Base-by-base conservation (phyloP, 371 early-diverging fungal species). In the Lichtheimia hyalospora region DNA sequence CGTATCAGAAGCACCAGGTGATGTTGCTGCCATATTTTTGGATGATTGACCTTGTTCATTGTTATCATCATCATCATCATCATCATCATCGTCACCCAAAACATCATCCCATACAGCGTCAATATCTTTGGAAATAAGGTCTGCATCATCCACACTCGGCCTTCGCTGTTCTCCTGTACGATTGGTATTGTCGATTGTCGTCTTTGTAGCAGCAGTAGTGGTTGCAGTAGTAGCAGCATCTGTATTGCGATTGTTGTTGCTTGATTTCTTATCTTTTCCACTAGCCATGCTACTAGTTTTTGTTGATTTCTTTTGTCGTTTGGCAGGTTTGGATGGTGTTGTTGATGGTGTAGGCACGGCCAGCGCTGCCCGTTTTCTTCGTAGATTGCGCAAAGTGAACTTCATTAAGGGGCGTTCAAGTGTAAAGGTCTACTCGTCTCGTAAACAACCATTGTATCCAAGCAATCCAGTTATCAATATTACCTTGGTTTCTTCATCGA, bases 61-160 rank as follows among this genome's bases (percentile, higher is more conserved):
- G 2, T 52, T 28, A n/a, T 57, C 52, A 0, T 62, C 53, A 13
- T 61, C 61, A 21, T 61, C 61, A 15, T 61, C 61, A 49, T 53
- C 54, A 20, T 60, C 60, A 34, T 60, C 54, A 7, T 42, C 40
- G 46, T 50, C 49, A n/a, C 54, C 61, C 25, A 46, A 20, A 49
- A 61, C 52, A 23, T 61, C 41, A n/a, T 34, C 34, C 25, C 46
- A 46, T 46, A 21, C 46, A 18, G n/a, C 46, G 16, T 51, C 40
- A 25, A 60, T 34, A 18, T 54, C 54, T 23, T 41, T 49, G n/a
- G 54, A 41, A 55, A 61, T 54, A 13, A 23, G 23, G 20, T 57
- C 58, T 10, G 44, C 28, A 34, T 58, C 51, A 55, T 55, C 56
- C 24, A 55, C 56, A 44, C 56, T 55, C 3, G 56, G 44, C 24